Conservation (phyloP, 2,329 filamentous ascomycete species). For the Epicoccum nigrum region DNA sequence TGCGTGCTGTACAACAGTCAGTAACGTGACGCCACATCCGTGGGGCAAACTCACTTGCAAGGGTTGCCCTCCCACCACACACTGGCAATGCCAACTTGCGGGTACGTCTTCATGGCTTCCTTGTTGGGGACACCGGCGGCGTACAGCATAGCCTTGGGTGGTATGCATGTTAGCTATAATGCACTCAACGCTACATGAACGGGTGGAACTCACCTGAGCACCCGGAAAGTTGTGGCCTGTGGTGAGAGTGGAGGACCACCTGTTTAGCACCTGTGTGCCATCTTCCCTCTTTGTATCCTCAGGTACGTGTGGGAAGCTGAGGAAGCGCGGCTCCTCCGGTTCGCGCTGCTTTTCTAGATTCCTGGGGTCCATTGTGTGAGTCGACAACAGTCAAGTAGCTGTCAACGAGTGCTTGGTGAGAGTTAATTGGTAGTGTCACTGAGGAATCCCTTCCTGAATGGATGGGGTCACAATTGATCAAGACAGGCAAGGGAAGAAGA, state of each 20-base stretch:
- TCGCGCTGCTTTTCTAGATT: slow-evolving; percentile 46
- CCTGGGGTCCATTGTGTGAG: slow-evolving; percentile 43
- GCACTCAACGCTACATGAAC: background rate
- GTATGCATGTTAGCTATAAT: background rate
- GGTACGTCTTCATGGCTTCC: slow-evolving; percentile 85
- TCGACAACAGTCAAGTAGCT: background rate
- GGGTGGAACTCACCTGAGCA: slow-evolving; percentile 69
- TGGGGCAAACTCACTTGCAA: slow-evolving; percentile 73
- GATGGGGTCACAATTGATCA: background rate
- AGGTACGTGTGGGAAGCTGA: slow-evolving; percentile 63
- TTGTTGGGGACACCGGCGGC: slow-evolving; percentile 85
- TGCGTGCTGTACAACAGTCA: slow-evolving; percentile 55
- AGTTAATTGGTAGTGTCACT: background rate
- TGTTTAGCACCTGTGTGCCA: slow-evolving; percentile 74
- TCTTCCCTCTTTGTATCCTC: slow-evolving; percentile 58
- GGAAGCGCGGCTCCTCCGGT: slow-evolving; percentile 54
- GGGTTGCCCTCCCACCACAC: slow-evolving; percentile 99
- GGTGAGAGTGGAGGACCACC: slow-evolving; percentile 83
- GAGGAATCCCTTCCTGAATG: background rate
- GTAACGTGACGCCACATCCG: slow-evolving; percentile 24
- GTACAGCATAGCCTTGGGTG: slow-evolving; percentile 87
- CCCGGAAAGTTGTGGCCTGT: slow-evolving; percentile 88
- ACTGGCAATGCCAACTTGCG: slow-evolving; percentile 87
- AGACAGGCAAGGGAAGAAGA: slow-evolving; percentile 2
- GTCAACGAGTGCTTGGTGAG: background rate